phyloP scores from a whole-genome alignment of 495 filamentous ascomycete species.

The Astrocystis sublimbata region DNA sequence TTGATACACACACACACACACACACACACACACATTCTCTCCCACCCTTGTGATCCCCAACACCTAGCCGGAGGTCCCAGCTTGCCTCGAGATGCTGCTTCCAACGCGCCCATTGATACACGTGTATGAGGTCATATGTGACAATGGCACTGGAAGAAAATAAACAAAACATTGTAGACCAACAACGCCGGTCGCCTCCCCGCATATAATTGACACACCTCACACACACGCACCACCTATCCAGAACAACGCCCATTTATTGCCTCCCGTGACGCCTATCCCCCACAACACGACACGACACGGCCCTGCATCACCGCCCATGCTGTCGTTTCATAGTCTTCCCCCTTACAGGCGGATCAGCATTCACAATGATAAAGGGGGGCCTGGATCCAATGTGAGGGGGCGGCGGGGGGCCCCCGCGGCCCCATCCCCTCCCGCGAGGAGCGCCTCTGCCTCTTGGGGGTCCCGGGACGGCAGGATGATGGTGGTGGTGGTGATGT shows the following conservation, averaged over 20 bases:
- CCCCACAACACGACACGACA: no score
- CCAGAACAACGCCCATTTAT: not conserved
- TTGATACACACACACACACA: not conserved
- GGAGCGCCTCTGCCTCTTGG: conserved; percentile 2
- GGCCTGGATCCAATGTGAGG: not conserved
- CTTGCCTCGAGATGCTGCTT: not conserved
- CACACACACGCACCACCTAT: not conserved
- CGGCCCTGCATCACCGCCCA: not conserved
- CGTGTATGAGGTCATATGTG: not conserved
- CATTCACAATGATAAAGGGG: not conserved
- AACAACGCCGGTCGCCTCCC: no score
- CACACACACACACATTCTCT: not conserved
- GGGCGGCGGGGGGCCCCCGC: not conserved
- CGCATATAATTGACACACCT: not conserved
- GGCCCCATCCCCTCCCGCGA: not conserved
- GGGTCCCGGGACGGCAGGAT: not conserved
- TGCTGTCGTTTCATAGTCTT: conserved; percentile 7
- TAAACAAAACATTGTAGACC: not conserved
- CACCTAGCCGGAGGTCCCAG: not conserved
- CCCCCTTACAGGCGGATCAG: not conserved
- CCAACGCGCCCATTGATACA: not conserved
- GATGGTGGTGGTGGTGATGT: not conserved
- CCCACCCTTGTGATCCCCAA: not conserved
- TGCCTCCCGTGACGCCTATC: not conserved
- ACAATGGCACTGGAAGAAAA: no score